phyloP scores from a whole-genome alignment of 345 rosid species.

The Lepidium aucheri region DNA sequence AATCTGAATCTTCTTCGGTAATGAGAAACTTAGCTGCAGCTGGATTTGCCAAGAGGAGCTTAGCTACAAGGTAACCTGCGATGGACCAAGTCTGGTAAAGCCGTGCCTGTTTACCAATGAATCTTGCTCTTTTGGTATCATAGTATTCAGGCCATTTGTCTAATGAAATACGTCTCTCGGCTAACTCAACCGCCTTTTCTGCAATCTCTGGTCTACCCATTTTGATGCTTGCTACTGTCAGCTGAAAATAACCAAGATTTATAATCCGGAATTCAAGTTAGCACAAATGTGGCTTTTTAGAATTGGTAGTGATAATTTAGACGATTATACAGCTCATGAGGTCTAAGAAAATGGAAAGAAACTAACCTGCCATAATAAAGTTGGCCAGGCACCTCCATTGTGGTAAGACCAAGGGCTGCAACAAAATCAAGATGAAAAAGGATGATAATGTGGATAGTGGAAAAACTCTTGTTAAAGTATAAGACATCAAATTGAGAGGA shows the following conservation, averaged over 20 bases:
- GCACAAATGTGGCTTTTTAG: not conserved
- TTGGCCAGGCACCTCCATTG: constrained; percentile 96
- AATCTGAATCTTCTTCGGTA: constrained; percentile 69
- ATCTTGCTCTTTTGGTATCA: constrained; percentile 65
- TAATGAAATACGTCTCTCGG: constrained; percentile 54
- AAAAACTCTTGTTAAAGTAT: not conserved
- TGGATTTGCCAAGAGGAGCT: constrained; percentile 68
- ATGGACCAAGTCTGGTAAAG: constrained; percentile 88
- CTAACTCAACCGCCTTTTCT: constrained; percentile 58
- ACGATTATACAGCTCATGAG: not conserved
- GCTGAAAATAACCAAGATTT: constrained; percentile 30
- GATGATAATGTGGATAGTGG: not conserved
- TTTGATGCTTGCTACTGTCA: constrained; percentile 80
- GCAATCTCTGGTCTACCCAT: constrained; percentile 87
- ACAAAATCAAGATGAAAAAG: constrained; percentile 11
- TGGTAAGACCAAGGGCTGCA: constrained; percentile 96
- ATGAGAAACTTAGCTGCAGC: constrained; percentile 46
- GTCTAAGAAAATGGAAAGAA: not conserved
- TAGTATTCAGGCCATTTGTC: constrained; percentile 96
- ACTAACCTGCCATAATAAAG: constrained; percentile 95
- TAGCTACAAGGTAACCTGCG: constrained; percentile 83
- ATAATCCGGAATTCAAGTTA: not conserved
- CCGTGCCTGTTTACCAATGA: constrained; percentile 84
- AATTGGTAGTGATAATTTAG: not conserved
- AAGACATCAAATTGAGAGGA: not conserved